These are phyloP conservation scores for Cucurbita moschata DNA, from an alignment of 306 rosid species.

Conservation along the genomic window DNA sequence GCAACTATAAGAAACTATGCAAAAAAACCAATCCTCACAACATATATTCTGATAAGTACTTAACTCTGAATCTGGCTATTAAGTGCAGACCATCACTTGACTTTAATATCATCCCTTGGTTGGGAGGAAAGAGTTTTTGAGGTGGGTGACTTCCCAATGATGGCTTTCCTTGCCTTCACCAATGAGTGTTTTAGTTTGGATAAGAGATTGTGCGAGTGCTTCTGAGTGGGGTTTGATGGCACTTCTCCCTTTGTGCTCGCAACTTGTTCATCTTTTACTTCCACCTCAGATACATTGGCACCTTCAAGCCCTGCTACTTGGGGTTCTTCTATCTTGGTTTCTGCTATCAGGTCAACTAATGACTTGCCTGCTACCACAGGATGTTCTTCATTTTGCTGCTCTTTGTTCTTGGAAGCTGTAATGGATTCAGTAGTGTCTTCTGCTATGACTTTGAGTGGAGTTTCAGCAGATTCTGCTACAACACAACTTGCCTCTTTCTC, in stretches of 20 bases:
- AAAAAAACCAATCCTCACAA: background rate
- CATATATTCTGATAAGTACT: background rate
- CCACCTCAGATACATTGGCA: background rate
- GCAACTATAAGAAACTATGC: background rate
- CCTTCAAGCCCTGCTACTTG: background rate
- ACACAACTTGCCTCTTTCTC: background rate
- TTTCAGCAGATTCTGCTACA: background rate
- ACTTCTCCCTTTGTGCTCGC: background rate
- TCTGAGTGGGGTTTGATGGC: constrained; percentile 34
- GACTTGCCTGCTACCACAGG: background rate
- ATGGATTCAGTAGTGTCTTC: background rate
- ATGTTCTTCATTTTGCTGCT: background rate
- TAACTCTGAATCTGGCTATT: background rate
- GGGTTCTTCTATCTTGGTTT: constrained; percentile 7
- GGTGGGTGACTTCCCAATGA: constrained; percentile 64
- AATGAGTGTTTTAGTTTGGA: constrained; percentile 74
- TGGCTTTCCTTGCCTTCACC: constrained; percentile 78
- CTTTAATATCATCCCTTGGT: constrained; percentile 25
- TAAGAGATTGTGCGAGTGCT: constrained; percentile 55
- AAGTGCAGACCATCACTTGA: constrained; percentile 1
- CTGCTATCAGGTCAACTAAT: background rate
- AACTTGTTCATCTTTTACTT: background rate
- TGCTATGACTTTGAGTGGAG: background rate
- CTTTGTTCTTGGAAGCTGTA: too few relatives aligned
- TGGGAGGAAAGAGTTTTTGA: constrained; percentile 48